Base-by-base conservation (phyloP, 2,329 filamentous ascomycete genomes). In the Diaporthe citriasiana region DNA sequence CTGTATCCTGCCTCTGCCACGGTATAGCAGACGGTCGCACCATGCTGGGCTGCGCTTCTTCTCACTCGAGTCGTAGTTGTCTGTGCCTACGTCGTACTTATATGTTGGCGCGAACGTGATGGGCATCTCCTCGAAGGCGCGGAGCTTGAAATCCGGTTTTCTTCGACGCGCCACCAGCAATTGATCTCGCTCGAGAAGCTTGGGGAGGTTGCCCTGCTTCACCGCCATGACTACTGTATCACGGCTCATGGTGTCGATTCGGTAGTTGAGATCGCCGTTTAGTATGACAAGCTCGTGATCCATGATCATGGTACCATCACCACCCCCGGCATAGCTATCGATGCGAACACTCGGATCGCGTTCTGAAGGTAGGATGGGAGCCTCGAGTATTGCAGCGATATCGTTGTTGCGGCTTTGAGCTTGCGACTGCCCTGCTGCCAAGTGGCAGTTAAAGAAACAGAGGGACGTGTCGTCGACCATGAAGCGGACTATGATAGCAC, bases 251-350 rank as follows among this genome's bases (percentile, higher is more conserved):
- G 95, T 95, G 82, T 99, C 97, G 79, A 99, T 98, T 76, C 97
- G 95, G 83, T 99, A 99, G 84, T 99, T 99, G 66, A 99, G 88
- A 82, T 99, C 97, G 38, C 97, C 97, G 79, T 98, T 98, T 55
- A 98, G 85, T 63, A 99, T 91, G 82, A 96, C 98, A n/a, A 99
- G 93, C 83, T 99, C 97, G 80, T 99, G 97, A 80, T 99, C 97
- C 73, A 98, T 88, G 74, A 99, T 94, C 93, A 98, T 95, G 53
- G 92, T 93, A 9, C 97, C 97, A 81, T 99, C 97, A 57, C 97
- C 97, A n/a, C 97, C 97, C 35, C 95, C 94, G 9, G 95, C 90
- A 80, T 93, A 99, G 76, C 91, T 93, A 81, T 98, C 94, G 50
- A 93, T 88, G 9, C 95, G 90, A 6, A 89, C 87, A 5, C 85